phyloP scores from a whole-genome alignment of 1,139 yeast genomes.

The Zygotorulaspora mrakii region DNA sequence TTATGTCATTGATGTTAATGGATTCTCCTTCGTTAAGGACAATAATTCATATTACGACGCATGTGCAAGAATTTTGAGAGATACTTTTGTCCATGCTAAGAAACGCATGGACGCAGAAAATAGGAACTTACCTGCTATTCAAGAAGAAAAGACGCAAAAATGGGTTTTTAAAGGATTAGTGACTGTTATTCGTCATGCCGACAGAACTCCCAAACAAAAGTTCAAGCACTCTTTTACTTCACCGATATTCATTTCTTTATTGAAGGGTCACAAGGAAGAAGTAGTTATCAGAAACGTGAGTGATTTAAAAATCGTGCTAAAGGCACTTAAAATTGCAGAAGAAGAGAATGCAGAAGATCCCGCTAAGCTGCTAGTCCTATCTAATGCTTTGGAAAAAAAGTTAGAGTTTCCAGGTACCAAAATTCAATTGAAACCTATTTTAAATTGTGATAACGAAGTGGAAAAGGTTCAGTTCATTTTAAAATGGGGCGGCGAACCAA shows the following conservation, averaged over 20 bases:
- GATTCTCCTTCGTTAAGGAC: constrained; percentile 96
- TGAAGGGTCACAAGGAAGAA: constrained; percentile 94
- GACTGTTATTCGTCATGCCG: constrained; percentile 92
- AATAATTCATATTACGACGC: constrained; percentile 80
- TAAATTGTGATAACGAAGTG: constrained; percentile 66
- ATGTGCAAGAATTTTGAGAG: constrained; percentile 73
- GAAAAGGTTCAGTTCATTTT: constrained; percentile 93
- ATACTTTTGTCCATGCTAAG: constrained; percentile 62
- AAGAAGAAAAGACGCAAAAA: constrained; percentile 83
- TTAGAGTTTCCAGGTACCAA: constrained; percentile 93
- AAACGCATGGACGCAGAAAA: constrained; percentile 46
- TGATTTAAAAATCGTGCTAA: constrained; percentile 79
- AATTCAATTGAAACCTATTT: constrained; percentile 88
- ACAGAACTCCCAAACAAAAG: constrained; percentile 98
- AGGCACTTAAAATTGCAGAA: constrained; percentile 79
- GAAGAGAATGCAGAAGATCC: constrained; percentile 75
- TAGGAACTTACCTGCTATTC: constrained; percentile 31
- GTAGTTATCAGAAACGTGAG: constrained; percentile 89
- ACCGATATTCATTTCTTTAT: constrained; percentile 75
- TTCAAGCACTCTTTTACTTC: constrained; percentile 92
- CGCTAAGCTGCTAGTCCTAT: constrained; percentile 68
- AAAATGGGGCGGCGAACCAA: constrained; percentile 99
- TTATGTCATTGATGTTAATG: constrained; percentile 95
- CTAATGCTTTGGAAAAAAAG: constrained; percentile 83
- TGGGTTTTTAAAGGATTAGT: constrained; percentile 97